Evolutionary conservation across 192 early-diverging fungal genomes (phyloP), one percentile per base, ranked within the genome.

Genomic region (Phycomyces blakesleeanus): DNA sequence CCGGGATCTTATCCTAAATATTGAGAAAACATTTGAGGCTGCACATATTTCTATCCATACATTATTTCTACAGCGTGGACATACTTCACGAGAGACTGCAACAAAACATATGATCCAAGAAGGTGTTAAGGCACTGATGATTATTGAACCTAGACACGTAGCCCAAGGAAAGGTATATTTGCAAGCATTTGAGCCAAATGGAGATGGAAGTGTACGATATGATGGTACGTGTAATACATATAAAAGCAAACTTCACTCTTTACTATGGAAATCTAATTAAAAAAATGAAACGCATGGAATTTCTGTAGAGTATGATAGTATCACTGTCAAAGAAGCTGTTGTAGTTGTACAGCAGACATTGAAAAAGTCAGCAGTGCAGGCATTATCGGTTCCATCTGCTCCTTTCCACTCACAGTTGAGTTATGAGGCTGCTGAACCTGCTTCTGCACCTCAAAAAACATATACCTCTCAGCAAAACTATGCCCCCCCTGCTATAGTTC

Each of bases 231-330:
- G 6, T 11, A 39, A 34, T 21, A 38, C 12, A 22, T 14, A 25
- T 16, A 26, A 15, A 51, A 34, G 37, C 37, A 21, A 51, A 37
- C n/a, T 52, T 25, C 52, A 14, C 52, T 62, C 18, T 53, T 26
- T 59, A 18, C 20, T 61, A 42, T 63, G 18, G 12, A 18, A n/a
- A 54, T n/a, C n/a, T n/a, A n/a, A n/a, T n/a, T n/a, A n/a, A n/a
- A n/a, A n/a, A n/a, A n/a, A n/a, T n/a, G n/a, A n/a, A n/a, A n/a
- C n/a, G n/a, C n/a, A n/a, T n/a, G n/a, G n/a, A n/a, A n/a, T n/a
- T n/a, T n/a, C n/a, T n/a, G n/a, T 40, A 59, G 61, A 63, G 40
- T 63, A 63, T 20, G 61, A 63, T 42, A 39, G 51, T 42, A 52
- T 63, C 24, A 63, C 61, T 12, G 51, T 52, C 12, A 63, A 53